phyloP scores from a whole-genome alignment of 2,329 filamentous ascomycete genomes.

The Orbilia blumenaviensis region DNA sequence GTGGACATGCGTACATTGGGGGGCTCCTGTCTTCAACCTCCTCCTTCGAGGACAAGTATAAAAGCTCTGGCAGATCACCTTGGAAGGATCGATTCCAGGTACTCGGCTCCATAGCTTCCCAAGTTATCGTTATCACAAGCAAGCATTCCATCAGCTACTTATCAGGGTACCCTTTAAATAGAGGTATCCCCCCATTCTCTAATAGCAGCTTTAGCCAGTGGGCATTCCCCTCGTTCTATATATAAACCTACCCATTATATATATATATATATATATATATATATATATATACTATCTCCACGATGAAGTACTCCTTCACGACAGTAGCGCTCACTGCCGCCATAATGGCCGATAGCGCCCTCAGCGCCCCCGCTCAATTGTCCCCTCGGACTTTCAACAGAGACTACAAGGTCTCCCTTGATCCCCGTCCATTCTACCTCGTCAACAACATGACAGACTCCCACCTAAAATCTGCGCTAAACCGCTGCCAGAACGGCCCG shows the following conservation, averaged over 20 bases:
- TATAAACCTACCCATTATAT: not conserved
- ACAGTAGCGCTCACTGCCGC: slow-evolving; percentile 25
- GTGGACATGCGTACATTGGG: slow-evolving; percentile 6
- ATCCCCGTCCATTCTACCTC: slow-evolving; percentile 72
- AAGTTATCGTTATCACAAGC: not conserved
- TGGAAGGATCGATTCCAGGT: not conserved
- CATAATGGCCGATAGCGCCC: slow-evolving; percentile 27
- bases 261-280: too few relatives aligned
- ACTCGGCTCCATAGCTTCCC: not conserved
- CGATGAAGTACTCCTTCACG: slow-evolving; percentile 41
- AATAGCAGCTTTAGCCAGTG: not conserved
- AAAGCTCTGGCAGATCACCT: slow-evolving; percentile 10
- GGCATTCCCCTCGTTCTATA: not conserved
- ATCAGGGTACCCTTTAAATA: slow-evolving; percentile 23
- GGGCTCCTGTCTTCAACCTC: slow-evolving; percentile 1
- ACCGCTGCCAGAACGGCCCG: slow-evolving; percentile 67
- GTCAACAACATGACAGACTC: slow-evolving; percentile 71
- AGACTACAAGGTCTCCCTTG: slow-evolving; percentile 65
- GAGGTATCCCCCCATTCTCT: slow-evolving; percentile 20
- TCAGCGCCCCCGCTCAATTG: slow-evolving; percentile 17
- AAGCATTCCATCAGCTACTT: not conserved
- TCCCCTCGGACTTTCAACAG: slow-evolving; percentile 3
- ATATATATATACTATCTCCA: not conserved
- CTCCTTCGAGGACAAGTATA: slow-evolving; percentile 37
- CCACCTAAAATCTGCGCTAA: slow-evolving; percentile 69